Evolutionary conservation across 1,284 basidiomycete genomes (phyloP).

Genomic region (Microbotryum scabiosae): DNA sequence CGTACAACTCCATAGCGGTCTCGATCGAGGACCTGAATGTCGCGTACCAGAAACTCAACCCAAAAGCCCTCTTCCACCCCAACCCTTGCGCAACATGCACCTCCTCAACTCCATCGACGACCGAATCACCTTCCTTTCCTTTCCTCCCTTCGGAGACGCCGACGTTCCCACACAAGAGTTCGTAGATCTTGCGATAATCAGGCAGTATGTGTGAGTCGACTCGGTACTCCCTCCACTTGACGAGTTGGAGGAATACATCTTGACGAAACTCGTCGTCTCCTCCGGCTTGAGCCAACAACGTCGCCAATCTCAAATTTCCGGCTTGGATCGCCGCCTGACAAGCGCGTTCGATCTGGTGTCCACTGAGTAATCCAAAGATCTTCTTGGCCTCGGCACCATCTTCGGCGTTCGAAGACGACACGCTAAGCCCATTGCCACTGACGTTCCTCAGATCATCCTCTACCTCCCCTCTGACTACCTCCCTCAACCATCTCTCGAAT

Average conservation of each 20-base stretch:
- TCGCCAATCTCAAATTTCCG: slow-evolving; percentile 77
- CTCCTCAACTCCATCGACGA: slow-evolving; percentile 57
- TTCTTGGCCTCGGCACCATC: slow-evolving; percentile 44
- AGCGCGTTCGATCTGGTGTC: slow-evolving; percentile 78
- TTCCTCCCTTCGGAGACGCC: slow-evolving; percentile 52
- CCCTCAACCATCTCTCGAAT: slow-evolving; percentile 76
- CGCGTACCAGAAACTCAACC: slow-evolving; percentile 83
- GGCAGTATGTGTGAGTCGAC: slow-evolving; percentile 62
- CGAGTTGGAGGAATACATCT: slow-evolving; percentile 69
- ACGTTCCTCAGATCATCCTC: slow-evolving; percentile 60
- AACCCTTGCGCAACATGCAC: slow-evolving; percentile 67
- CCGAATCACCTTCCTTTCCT: slow-evolving; percentile 39
- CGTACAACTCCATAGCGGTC: slow-evolving; percentile 63
- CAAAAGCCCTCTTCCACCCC: slow-evolving; percentile 94
- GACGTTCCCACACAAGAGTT: slow-evolving; percentile 71
- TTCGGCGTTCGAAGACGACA: slow-evolving; percentile 40
- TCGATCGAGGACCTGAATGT: slow-evolving; percentile 62
- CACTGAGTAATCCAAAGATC: slow-evolving; percentile 72
- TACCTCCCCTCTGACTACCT: slow-evolving; percentile 61
- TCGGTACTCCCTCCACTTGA: slow-evolving; percentile 72
- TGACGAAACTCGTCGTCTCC: slow-evolving; percentile 67
- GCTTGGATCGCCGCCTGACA: slow-evolving; percentile 65
- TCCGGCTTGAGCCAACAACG: slow-evolving; percentile 80
- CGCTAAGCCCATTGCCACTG: slow-evolving; percentile 26
- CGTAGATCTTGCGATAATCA: slow-evolving; percentile 71